phyloP scores from a whole-genome alignment of 805 yeast species.

The Teunomyces tritomae region DNA sequence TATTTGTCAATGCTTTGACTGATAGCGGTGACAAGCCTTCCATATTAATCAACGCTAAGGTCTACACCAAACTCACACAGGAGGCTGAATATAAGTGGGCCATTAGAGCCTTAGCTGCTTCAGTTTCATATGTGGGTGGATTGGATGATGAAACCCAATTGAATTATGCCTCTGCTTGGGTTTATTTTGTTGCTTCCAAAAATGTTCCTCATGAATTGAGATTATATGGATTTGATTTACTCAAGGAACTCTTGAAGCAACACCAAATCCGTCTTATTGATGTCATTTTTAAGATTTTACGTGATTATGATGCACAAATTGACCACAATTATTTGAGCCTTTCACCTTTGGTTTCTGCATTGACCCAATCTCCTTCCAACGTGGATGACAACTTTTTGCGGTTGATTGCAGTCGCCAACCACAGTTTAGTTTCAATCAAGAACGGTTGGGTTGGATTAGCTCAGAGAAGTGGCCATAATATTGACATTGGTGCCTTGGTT shows the following conservation, averaged over 20 bases:
- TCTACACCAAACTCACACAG: slow-evolving; percentile 48
- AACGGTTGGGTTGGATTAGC: slow-evolving; percentile 79
- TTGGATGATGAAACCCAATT: slow-evolving; percentile 12
- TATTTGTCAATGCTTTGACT: slow-evolving; percentile 32
- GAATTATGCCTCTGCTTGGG: slow-evolving; percentile 46
- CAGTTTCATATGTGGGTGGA: slow-evolving; percentile 17
- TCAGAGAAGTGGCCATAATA: slow-evolving; percentile 44
- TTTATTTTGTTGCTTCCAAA: slow-evolving; percentile 46
- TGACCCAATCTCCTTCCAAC: slow-evolving; percentile 19
- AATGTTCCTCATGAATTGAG: slow-evolving; percentile 33
- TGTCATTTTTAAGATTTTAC: slow-evolving; percentile 35
- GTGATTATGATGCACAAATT: slow-evolving; percentile 10
- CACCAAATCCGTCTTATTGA: slow-evolving; percentile 41
- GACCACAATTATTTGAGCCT: slow-evolving; percentile 12
- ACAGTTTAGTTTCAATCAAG: slow-evolving; percentile 27
- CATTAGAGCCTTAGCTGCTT: slow-evolving; percentile 41
- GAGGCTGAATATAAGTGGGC: slow-evolving; percentile 53
- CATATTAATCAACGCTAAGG: slow-evolving; percentile 44
- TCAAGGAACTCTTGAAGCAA: slow-evolving; percentile 33
- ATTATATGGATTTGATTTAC: slow-evolving; percentile 26
- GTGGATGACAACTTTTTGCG: slow-evolving; percentile 19
- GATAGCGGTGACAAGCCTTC: slow-evolving; percentile 46
- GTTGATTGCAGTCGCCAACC: slow-evolving; percentile 30
- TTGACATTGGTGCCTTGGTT: slow-evolving; percentile 66
- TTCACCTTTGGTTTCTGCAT: slow-evolving; percentile 22